A percentile compares a stretch with the other conserved stretches of the same genome.
Conservation (phyloP, 305 asterid species). For the Plantago coronopus region DNA sequence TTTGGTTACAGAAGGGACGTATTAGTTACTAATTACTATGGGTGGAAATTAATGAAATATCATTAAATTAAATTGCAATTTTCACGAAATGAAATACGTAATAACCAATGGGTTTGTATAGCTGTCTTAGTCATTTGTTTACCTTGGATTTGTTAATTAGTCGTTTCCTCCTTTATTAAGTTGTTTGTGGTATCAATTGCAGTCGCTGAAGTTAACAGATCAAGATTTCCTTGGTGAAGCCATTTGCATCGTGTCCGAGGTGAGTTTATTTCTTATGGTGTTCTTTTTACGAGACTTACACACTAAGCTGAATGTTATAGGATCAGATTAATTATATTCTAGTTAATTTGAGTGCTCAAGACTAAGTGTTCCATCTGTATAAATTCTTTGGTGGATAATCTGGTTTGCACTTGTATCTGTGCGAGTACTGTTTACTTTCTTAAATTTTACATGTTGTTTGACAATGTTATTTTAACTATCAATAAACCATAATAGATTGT, state of each 20-base stretch:
- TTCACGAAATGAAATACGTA: background rate
- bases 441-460: no score
- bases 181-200: constrained; percentile 23
- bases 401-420: no score
- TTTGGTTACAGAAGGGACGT: background rate
- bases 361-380: no score
- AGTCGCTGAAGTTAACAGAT: constrained; percentile 56
- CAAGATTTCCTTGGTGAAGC: constrained; percentile 91
- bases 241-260: constrained; percentile 72
- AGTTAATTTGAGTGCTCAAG: no score
- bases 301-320: no score
- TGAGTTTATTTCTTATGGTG: constrained; percentile 25
- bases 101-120: background rate
- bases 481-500: constrained; percentile 45
- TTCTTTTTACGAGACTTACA: background rate
- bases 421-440: no score
- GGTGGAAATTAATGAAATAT: no score
- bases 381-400: no score
- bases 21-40: no score
- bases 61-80: no score
- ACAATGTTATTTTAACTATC: constrained; percentile 6
- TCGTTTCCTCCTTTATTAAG: constrained; percentile 18
- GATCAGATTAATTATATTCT: no score
- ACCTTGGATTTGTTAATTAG: background rate
- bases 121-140: constrained; percentile 1